Percentiles rank a stretch among this genome's conserved stretches.
Evolutionary conservation across 768 basidiomycete species (phyloP).

Genomic region (Hypholoma fasciculare): DNA sequence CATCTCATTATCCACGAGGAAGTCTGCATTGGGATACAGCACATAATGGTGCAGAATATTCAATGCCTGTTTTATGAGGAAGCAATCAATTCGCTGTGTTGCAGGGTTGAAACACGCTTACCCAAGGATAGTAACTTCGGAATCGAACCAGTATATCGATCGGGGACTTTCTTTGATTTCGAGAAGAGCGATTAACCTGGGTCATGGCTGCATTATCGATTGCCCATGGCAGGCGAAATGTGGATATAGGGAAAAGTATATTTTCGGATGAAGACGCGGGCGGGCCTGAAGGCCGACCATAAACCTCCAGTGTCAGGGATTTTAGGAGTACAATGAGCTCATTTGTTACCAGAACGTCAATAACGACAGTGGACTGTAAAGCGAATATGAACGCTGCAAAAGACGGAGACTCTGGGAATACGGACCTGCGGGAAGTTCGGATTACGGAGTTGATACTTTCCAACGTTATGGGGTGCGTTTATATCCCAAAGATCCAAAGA

Average conservation of each 20-base stretch:
- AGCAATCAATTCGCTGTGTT: background rate
- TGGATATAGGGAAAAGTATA: slow-evolving; percentile 43
- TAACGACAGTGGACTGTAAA: slow-evolving; percentile 10
- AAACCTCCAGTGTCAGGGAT: slow-evolving; percentile 40
- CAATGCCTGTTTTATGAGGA: slow-evolving; percentile 41
- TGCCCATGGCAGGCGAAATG: slow-evolving; percentile 55
- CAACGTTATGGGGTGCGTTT: slow-evolving; percentile 20
- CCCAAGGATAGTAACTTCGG: slow-evolving; percentile 59
- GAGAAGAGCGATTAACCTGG: slow-evolving; percentile 17
- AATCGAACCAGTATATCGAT: slow-evolving; percentile 57
- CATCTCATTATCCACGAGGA: slow-evolving; percentile 22
- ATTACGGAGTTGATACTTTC: slow-evolving; percentile 36
- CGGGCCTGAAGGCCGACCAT: slow-evolving; percentile 30
- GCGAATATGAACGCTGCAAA: background rate
- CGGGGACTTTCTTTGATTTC: slow-evolving; percentile 8
- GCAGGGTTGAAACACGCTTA: slow-evolving; percentile 15
- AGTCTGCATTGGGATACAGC: slow-evolving; percentile 45
- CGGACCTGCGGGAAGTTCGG: slow-evolving; percentile 30
- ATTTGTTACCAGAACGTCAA: slow-evolving; percentile 42
- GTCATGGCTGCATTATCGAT: slow-evolving; percentile 50
- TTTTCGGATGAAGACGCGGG: slow-evolving; percentile 12
- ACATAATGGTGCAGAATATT: slow-evolving; percentile 67
- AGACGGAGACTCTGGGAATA: background rate
- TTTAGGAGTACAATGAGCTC: slow-evolving; percentile 49
- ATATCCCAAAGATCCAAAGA: slow-evolving; percentile 38